Conservation (phyloP, 148 eudicot genomes). For the Persicaria maculosa region DNA sequence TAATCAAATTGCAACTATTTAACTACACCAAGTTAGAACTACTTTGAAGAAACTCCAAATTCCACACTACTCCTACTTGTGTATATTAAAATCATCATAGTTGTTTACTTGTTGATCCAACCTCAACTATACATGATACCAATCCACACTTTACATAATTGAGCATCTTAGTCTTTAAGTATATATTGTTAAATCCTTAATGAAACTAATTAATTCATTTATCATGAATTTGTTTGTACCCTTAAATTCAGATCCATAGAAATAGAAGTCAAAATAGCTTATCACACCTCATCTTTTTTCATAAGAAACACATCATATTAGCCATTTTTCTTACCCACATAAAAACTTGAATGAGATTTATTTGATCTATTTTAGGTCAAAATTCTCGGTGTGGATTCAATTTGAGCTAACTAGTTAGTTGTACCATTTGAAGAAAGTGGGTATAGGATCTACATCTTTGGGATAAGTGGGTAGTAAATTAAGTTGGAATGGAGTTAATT, state of each 20-base stretch:
- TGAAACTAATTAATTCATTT: background rate
- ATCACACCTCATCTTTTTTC: background rate
- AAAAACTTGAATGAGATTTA: background rate
- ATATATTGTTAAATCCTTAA: background rate
- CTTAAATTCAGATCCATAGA: background rate
- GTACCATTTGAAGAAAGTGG: slow-evolving; percentile 9
- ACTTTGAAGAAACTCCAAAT: slow-evolving; percentile 3
- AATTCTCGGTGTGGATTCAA: background rate
- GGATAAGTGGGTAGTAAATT: slow-evolving; percentile 4
- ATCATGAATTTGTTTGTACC: background rate
- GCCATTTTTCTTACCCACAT: background rate
- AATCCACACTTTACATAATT: background rate
- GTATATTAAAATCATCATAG: background rate
- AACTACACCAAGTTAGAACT: slow-evolving; percentile 5
- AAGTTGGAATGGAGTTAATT: background rate
- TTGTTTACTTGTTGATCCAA: slow-evolving; percentile 7
- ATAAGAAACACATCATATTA: background rate
- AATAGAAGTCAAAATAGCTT: background rate
- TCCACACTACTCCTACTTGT: slow-evolving; percentile 12
- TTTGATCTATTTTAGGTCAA: background rate
- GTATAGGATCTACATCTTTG: background rate
- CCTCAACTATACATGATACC: background rate
- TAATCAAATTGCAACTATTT: slow-evolving; percentile 12
- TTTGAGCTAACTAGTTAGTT: background rate
- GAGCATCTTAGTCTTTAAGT: background rate